Conservation (phyloP, 2,329 filamentous ascomycete genomes). For the Apiospora kogelbergensis region DNA sequence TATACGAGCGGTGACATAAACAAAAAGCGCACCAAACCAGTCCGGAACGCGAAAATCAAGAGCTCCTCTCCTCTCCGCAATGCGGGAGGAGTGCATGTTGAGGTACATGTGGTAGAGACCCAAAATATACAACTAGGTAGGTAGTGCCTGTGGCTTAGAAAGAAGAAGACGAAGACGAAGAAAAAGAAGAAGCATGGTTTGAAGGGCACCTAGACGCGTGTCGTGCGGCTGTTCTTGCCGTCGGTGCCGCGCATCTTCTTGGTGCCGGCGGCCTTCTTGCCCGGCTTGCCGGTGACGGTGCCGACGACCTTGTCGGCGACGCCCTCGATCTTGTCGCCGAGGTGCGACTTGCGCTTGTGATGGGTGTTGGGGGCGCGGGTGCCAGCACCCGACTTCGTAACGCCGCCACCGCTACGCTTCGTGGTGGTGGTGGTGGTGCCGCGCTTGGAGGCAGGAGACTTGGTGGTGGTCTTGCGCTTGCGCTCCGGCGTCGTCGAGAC, state of each 20-base stretch:
- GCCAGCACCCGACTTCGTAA: conserved; percentile 19
- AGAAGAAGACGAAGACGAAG: too few relatives aligned
- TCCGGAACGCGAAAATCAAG: background rate
- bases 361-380: conserved; percentile 19
- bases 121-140: background rate
- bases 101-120: too few relatives aligned
- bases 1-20: background rate
- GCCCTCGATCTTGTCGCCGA: conserved; percentile 27
- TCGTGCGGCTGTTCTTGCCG: conserved; percentile 22
- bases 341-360: conserved; percentile 29
- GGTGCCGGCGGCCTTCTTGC: conserved; percentile 29
- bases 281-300: conserved; percentile 23
- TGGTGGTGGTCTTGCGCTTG: conserved; percentile 19
- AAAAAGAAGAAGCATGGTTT: too few relatives aligned
- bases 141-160: background rate
- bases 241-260: conserved; percentile 28
- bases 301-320: conserved; percentile 27
- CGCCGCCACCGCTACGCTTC: conserved; percentile 13
- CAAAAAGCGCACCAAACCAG: background rate
- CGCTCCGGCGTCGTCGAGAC: conserved; percentile 27
- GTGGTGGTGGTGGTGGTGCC: conserved; percentile 17
- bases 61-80: background rate
- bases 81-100: too few relatives aligned
- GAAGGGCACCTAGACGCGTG: background rate
- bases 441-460: conserved; percentile 1